Evolutionary conservation across 129 eudicot species (phyloP), one percentile per base, ranked within the genome.

Genomic region (Calendula officinalis): DNA sequence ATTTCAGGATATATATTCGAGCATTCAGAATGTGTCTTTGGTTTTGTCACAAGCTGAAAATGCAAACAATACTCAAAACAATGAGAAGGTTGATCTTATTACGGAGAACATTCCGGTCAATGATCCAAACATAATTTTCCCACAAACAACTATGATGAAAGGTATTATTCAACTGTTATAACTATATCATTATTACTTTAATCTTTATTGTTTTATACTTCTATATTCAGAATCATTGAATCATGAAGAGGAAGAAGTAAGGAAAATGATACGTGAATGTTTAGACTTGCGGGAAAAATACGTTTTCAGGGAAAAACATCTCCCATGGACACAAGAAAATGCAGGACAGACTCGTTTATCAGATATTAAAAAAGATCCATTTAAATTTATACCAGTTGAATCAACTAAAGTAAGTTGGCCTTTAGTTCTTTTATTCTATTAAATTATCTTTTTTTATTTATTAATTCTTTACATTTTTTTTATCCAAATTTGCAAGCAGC

Each of bases 251-350:
- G 91, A 85, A 73, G 98, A 91, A 78, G 95, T 83, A 11, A 37
- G 86, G 66, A 85, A 82, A 80, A 78, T 92, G 96, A 78, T 92
- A 51, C 89, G 83, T 42, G 98, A 88, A 56, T 92, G 96, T 70
- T 68, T 92, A 65, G 91, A 83, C 69, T 71, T 88, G 70, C 79
- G 98, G 42, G 91, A 82, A 75, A 88, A 82, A 61, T 92, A 88
- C 68, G 91, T 92, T 13, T 92, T 67, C 67, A 83, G 88, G 80
- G 98, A 92, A 83, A 60, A 77, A 41, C 70, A 72, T 70, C 86
- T 79, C 61, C 98, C 98, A 8, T 92, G 98, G 98, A 72, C 58
- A 61, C 80, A 80, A 60, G 52, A 60, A 54, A 61, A 67, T 17
- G 67, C 9, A 6, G 87, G 66, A 61, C 80, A 78, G 47, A 37